These are phyloP conservation scores for Neospora caninum DNA, from an alignment of 169 alveolate species.

Conservation along the genomic window DNA sequence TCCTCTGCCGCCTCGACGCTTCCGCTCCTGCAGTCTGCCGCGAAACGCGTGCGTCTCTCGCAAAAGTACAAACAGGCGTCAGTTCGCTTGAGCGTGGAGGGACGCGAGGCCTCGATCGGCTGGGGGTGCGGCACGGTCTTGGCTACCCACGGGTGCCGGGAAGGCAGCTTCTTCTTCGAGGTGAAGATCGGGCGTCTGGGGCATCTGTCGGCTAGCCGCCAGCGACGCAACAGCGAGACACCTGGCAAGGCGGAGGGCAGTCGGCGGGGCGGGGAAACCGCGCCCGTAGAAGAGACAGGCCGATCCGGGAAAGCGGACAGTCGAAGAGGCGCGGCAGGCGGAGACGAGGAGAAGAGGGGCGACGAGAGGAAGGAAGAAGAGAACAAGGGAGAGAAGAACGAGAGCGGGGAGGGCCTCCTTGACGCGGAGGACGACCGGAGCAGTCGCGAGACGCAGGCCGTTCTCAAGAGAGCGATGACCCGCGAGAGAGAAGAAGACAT, in stretches of 20 bases:
- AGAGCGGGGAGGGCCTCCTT: background rate
- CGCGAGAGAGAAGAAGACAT: background rate
- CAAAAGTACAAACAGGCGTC: constrained; percentile 61
- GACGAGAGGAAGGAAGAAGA: background rate
- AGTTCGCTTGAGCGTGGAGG: constrained; percentile 50
- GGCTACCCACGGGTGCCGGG: constrained; percentile 59
- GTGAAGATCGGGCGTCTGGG: constrained; percentile 4
- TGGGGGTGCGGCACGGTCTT: constrained; percentile 62
- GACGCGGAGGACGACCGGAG: background rate
- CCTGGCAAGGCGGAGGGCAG: too few species aligned
- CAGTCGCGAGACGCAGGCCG: background rate
- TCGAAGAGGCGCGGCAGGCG: background rate
- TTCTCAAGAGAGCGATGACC: background rate
- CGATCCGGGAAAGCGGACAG: too few species aligned
- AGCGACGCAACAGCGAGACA: background rate
- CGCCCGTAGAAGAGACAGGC: too few species aligned
- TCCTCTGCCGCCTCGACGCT: constrained; percentile 40
- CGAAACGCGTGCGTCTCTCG: constrained; percentile 64
- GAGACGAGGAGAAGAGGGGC: background rate
- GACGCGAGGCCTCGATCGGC: background rate
- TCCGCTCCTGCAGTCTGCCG: constrained; percentile 61
- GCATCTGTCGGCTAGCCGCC: background rate
- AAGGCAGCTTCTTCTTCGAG: constrained; percentile 52
- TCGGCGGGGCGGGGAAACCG: too few species aligned
- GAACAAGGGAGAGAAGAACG: background rate